phyloP scores from a whole-genome alignment of 805 yeast genomes.

The Hanseniaspora opuntiae region DNA sequence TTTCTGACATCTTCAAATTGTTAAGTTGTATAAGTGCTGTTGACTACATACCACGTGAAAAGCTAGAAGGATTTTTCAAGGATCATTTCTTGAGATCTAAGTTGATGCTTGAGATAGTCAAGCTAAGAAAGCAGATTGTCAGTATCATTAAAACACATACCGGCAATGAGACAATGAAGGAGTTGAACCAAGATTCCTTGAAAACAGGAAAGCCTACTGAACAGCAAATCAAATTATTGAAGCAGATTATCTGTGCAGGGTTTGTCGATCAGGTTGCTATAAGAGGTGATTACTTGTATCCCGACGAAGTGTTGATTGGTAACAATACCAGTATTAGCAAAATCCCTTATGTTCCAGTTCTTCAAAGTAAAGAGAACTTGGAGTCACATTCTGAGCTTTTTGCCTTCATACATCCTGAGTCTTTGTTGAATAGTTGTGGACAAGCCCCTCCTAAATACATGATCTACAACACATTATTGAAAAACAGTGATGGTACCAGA shows the following conservation, averaged over 20 bases:
- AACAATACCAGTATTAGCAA: constrained; percentile 44
- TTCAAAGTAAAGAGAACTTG: constrained; percentile 26
- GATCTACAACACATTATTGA: constrained; percentile 56
- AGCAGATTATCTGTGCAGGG: constrained; percentile 87
- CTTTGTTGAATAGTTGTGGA: constrained; percentile 48
- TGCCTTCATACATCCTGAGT: constrained; percentile 71
- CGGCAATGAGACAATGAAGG: constrained; percentile 45
- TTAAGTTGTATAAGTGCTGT: constrained; percentile 77
- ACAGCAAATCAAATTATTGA: constrained; percentile 59
- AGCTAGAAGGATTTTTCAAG: constrained; percentile 36
- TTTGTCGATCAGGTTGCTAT: constrained; percentile 82
- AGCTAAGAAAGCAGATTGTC: constrained; percentile 66
- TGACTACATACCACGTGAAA: constrained; percentile 51
- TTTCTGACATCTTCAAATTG: constrained; percentile 61
- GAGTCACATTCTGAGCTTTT: constrained; percentile 35
- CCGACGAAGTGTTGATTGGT: constrained; percentile 46
- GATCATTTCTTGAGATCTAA: constrained; percentile 63
- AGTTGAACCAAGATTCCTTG: constrained; percentile 31
- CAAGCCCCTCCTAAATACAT: constrained; percentile 66
- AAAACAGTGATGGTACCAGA: constrained; percentile 35
- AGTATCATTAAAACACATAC: constrained; percentile 59
- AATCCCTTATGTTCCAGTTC: constrained; percentile 52
- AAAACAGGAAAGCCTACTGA: constrained; percentile 55
- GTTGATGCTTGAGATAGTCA: constrained; percentile 70
- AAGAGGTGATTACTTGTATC: constrained; percentile 56